Percentiles rank a stretch among this genome's conserved stretches.
Evolutionary conservation across 2,329 filamentous ascomycete species (phyloP).

Genomic region (Penicillium psychrosexuale): DNA sequence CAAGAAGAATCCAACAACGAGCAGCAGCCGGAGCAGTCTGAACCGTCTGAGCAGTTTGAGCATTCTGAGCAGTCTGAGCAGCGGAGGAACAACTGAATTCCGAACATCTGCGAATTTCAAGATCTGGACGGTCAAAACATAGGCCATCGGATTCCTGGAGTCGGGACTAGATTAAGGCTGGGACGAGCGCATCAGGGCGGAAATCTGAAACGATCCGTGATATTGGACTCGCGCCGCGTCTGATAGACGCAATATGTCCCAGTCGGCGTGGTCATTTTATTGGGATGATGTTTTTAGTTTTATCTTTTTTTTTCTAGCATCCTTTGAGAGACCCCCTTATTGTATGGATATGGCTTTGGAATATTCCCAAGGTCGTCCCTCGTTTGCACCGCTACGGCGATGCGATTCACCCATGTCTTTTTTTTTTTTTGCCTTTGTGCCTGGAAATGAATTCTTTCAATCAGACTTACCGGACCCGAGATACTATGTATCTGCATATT

Average conservation of each 20-base stretch:
- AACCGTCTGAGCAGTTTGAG: not conserved
- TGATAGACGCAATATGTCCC: conserved; percentile 8
- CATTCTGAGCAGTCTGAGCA: conserved; percentile 1
- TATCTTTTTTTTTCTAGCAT: not conserved
- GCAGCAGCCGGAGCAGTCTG: conserved; percentile 6
- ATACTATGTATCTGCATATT: not conserved
- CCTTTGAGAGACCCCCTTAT: conserved; percentile 4
- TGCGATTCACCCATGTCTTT: not conserved
- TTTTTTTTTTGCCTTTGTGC: not conserved
- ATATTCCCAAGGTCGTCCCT: not conserved
- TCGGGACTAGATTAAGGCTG: not conserved
- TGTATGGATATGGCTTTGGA: conserved; percentile 1
- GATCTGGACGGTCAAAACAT: not conserved
- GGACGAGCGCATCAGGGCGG: not conserved
- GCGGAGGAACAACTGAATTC: conserved; percentile 10
- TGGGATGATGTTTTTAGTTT: conserved; percentile 1
- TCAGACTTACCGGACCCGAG: not conserved
- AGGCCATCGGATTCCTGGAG: not conserved
- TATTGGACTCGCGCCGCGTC: conserved; percentile 11
- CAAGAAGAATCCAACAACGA: conserved; percentile 9
- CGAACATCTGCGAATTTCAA: not conserved
- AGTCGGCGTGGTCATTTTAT: not conserved
- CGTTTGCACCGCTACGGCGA: conserved; percentile 17
- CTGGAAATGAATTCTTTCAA: conserved; percentile 7
- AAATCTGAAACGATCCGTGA: not conserved